Percentiles rank a stretch among this genome's conserved stretches.
Conservation (phyloP, 2,329 filamentous ascomycete species). For the Trichoderma cornu-damae region DNA sequence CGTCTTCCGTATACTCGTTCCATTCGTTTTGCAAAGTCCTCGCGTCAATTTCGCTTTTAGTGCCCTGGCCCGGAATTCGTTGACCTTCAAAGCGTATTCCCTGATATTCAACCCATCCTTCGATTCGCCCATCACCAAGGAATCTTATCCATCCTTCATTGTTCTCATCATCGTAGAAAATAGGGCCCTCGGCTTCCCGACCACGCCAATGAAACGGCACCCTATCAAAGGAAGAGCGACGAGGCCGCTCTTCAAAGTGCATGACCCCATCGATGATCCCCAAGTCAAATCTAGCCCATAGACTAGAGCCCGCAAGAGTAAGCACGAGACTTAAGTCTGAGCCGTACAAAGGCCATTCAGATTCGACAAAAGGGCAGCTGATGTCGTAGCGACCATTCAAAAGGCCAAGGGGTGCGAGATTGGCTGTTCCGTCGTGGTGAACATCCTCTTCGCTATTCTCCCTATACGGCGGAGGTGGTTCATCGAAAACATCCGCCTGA, state of each 20-base stretch:
- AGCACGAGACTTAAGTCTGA: conserved; percentile 34
- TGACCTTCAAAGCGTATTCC: conserved; percentile 28
- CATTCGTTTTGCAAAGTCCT: conserved; percentile 27
- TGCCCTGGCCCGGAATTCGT: conserved; percentile 27
- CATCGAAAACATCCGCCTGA: neutral
- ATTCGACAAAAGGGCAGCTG: conserved; percentile 25
- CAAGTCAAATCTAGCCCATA: conserved; percentile 46
- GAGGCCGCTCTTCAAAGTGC: conserved; percentile 35
- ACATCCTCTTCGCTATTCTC: conserved; percentile 9
- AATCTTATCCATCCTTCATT: conserved; percentile 35
- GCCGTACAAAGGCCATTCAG: conserved; percentile 25
- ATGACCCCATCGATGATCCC: conserved; percentile 40
- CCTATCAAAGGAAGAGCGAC: conserved; percentile 26
- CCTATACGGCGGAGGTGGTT: conserved; percentile 22
- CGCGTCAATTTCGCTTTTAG: conserved; percentile 28
- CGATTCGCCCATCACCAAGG: conserved; percentile 34
- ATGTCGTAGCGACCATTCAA: conserved; percentile 45
- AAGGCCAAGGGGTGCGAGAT: conserved; percentile 31
- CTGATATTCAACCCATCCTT: conserved; percentile 30
- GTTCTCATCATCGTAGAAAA: conserved; percentile 24
- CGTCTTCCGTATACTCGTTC: conserved; percentile 27
- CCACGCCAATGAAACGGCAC: conserved; percentile 37
- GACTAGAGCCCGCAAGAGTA: conserved; percentile 34
- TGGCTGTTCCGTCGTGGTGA: neutral
- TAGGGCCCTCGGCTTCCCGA: conserved; percentile 28